A percentile compares a stretch with the other conserved stretches of the same genome.
Conservation (phyloP, 495 filamentous ascomycete genomes). For the Glonium stellatum region DNA sequence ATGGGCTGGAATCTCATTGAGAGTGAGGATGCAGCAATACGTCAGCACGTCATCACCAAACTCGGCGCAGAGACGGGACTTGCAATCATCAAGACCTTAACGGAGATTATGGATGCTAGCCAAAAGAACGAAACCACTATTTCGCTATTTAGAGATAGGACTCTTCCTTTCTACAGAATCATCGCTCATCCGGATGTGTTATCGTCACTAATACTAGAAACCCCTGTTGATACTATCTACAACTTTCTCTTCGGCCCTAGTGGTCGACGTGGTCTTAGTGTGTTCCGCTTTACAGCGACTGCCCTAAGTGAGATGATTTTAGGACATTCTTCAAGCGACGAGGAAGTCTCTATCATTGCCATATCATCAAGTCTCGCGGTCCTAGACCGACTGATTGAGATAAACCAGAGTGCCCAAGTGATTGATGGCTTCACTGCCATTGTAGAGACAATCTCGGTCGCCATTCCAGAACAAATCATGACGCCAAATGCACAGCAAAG, state of each 20-base stretch:
- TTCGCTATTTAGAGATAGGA: conserved; percentile 33
- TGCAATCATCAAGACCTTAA: conserved; percentile 22
- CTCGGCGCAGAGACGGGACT: conserved; percentile 10
- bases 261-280: conserved; percentile 41
- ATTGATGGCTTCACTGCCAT: conserved; percentile 28
- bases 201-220: conserved; percentile 49
- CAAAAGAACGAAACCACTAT: conserved; percentile 21
- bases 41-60: conserved; percentile 10
- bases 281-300: conserved; percentile 35
- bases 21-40: conserved; percentile 8
- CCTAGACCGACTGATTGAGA: conserved; percentile 28
- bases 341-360: conserved; percentile 6
- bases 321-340: neutral
- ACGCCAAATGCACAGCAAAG: neutral
- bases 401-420: conserved; percentile 34
- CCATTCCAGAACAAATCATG: conserved; percentile 29
- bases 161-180: conserved; percentile 47
- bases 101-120: conserved; percentile 24
- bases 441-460: conserved; percentile 29
- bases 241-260: conserved; percentile 47
- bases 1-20: conserved; percentile 2
- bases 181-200: conserved; percentile 48
- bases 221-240: conserved; percentile 50
- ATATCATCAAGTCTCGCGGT: conserved; percentile 16
- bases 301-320: conserved; percentile 9